Base-by-base conservation (phyloP, 768 basidiomycete genomes). In the Suillus ampliporus region DNA sequence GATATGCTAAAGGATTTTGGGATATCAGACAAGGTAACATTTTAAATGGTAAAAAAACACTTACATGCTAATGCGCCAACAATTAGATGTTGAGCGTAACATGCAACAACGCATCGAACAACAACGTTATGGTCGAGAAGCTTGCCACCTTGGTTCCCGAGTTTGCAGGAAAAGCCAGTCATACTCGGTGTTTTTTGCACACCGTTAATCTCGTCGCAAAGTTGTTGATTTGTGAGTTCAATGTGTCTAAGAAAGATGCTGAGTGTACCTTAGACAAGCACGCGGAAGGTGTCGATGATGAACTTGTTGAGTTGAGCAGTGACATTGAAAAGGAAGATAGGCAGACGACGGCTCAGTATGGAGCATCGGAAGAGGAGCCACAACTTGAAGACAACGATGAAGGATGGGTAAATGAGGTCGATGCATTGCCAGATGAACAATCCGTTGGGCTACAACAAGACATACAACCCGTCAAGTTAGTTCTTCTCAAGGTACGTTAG, bases 141-240 rank as follows among this genome's bases (percentile, higher is more conserved):
- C 58, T 76, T 1, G 35, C 4, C 0, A 23, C 65, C 0, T 58
- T 69, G 2, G 10, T 82, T 0, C 46, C 37, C 0, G 34, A 19
- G 0, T 79, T 76, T 46, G 59, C 62, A 4, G 76, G 76, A 0
- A n/a, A 31, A 0, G 51, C 60, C 0, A 75, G 65, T n/a, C 74
- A 65, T 0, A 58, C 44, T 14, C 5, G 57, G 14, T 58, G 41
- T 34, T 43, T 31, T 47, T 19, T 58, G 34, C 57, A 72, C 70
- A 0, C 78, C 5, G 21, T 81, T n/a, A 79, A 77, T 44, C 65
- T 83, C 0, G 67, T 78, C 1, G 78, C 76, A 0, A 78, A 79
- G 52, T 67, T 64, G 0, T 23, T 80, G 0, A 38, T 82, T 0
- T 1, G 57, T 0, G 66, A 71, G 56, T 83, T 82, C 67, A 77